Evolutionary conservation across 352 stramenopile species (phyloP), one percentile per base, ranked within the genome.

Genomic region (Pythium folliculosum): DNA sequence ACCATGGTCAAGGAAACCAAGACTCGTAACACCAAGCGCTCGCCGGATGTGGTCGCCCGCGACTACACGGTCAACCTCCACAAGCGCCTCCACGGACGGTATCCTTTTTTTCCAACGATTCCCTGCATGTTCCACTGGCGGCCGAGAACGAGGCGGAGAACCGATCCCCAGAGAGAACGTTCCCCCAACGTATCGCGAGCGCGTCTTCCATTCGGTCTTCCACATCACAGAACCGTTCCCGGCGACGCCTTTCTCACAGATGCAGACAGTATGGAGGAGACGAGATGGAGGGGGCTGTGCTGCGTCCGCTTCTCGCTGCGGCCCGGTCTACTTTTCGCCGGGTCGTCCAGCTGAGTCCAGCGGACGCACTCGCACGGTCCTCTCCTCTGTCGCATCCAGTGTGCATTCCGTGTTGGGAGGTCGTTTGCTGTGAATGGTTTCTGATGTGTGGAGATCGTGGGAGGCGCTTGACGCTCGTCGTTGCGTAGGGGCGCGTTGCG

Each of bases 31-130:
- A 91, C 84, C 70, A 94, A 94, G 84, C 84, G 85, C 72, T 84
- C 81, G 67, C 84, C 92, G 63, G 97, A 99, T 83, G 91, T 99
- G 59, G 88, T 99, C 60, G 97, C 92, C 65, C 94, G 96, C 77
- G 97, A 99, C 84, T 99, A 98, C 90, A 99, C 97, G 59, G 98
- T 99, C 86, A 97, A 99, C 83, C 91, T 99, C 65, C 95, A 98
- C 86, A 99, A 99, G 91, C 80, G 93, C 76, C 88, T 98, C 65
- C 94, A 98, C 80, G 80, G 83, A 87, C 82, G 79, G 84, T 94
- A 94, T 91, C 80, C 81, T 91, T 91, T 91, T 86, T 80, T 77
- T 73, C 77, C 73, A 70, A 77, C 69, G 55, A 60, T 65, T 63
- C 25, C 12, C 32, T 55, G 49, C 55, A 69, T 56, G 58, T 80